Evolutionary conservation across 2,329 filamentous ascomycete genomes (phyloP).

Genomic region (Colletotrichum sojae): DNA sequence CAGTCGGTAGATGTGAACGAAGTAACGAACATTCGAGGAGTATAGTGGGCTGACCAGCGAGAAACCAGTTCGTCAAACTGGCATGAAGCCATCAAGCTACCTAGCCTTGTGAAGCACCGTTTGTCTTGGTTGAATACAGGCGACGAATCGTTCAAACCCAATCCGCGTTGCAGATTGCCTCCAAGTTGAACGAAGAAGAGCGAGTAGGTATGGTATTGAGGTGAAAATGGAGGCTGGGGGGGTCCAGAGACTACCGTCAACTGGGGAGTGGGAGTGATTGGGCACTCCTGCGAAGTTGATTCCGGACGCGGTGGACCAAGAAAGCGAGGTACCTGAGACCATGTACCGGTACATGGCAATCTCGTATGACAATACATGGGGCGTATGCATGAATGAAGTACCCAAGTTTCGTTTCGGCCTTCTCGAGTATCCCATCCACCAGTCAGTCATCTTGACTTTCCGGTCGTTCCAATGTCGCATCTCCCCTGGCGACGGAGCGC

Average conservation of each 20-base stretch:
- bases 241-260: conserved; percentile 25
- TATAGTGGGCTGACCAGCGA: too few species aligned
- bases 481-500: conserved; percentile 25
- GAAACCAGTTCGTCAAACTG: too few species aligned
- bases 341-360: conserved; percentile 47
- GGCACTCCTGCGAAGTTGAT: conserved; percentile 25
- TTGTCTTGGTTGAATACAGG: too few species aligned
- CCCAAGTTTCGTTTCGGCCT: conserved; percentile 39
- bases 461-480: conserved; percentile 35
- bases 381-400: conserved; percentile 48
- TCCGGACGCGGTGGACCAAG: conserved; percentile 32
- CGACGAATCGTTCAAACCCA: background rate
- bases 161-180: conserved; percentile 6
- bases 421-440: conserved; percentile 25
- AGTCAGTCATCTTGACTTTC: conserved; percentile 28
- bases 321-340: conserved; percentile 39
- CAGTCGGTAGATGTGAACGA: too few species aligned
- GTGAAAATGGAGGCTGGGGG: conserved; percentile 19
- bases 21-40: too few species aligned
- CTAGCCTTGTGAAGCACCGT: too few species aligned
- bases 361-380: conserved; percentile 47
- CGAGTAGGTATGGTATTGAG: background rate
- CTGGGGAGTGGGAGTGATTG: conserved; percentile 36
- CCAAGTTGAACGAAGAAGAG: background rate
- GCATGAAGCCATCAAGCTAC: too few species aligned